Percentiles rank a stretch among this genome's conserved stretches.
These are phyloP conservation scores for Coemansia javaensis DNA, from an alignment of 192 early-diverging fungal genomes.

Conservation along the genomic window DNA sequence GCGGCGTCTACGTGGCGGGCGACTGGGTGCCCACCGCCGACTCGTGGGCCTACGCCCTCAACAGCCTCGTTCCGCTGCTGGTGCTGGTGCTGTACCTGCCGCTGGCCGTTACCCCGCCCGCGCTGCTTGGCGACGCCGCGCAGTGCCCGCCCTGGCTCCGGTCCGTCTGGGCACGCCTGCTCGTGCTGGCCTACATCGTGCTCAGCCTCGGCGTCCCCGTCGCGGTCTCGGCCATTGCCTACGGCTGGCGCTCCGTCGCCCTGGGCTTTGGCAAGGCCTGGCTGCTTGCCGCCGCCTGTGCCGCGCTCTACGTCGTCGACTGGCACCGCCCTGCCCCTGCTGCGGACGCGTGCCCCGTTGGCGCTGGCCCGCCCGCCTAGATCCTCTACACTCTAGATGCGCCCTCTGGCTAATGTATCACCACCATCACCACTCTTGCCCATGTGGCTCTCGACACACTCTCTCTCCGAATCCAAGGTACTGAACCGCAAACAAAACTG, in stretches of 20 bases:
- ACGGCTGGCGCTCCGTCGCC: constrained; percentile 27
- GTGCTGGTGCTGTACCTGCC: constrained; percentile 44
- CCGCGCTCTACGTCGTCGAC: constrained; percentile 34
- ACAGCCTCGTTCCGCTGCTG: constrained; percentile 22
- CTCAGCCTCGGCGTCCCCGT: constrained; percentile 24
- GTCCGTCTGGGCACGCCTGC: neutral
- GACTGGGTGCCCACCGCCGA: constrained; percentile 46
- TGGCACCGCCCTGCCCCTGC: constrained; percentile 12
- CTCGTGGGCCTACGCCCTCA: constrained; percentile 44
- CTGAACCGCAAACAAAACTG: too few species aligned
- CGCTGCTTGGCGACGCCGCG: constrained; percentile 20
- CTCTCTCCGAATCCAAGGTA: too few species aligned
- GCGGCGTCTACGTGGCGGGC: constrained; percentile 50
- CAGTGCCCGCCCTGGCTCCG: constrained; percentile 3
- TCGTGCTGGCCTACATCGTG: constrained; percentile 14
- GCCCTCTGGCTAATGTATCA: too few species aligned
- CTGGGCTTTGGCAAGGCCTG: constrained; percentile 35
- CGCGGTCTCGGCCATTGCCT: constrained; percentile 34
- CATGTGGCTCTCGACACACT: too few species aligned
- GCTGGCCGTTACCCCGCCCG: constrained; percentile 25
- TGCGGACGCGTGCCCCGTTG: neutral
- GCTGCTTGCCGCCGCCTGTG: constrained; percentile 20
- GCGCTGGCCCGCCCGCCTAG: too few species aligned
- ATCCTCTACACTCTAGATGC: too few species aligned
- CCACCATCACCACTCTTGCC: too few species aligned